Conservation (phyloP, 2,329 filamentous ascomycete genomes). For the Paecilomyces dactylethromorphus region DNA sequence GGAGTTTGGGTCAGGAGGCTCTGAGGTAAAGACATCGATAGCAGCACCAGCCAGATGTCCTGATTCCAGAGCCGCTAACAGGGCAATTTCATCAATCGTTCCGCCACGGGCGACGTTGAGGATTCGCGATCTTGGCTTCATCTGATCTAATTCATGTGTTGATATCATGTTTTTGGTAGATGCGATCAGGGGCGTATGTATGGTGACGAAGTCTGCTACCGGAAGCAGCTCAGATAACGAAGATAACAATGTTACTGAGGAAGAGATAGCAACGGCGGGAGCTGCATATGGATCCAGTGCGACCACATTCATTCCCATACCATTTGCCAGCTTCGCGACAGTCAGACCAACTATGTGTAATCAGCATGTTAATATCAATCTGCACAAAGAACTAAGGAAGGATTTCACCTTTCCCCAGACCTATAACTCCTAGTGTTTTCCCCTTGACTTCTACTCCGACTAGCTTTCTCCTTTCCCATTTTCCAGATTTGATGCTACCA, state of each 20-base stretch:
- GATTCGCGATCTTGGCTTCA: constrained; percentile 68
- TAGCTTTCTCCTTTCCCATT: constrained; percentile 68
- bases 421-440: constrained; percentile 70
- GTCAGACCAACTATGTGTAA: constrained; percentile 60
- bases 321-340: constrained; percentile 71
- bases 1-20: constrained; percentile 60
- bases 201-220: constrained; percentile 67
- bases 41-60: constrained; percentile 70
- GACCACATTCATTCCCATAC: constrained; percentile 67
- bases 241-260: constrained; percentile 58
- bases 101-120: constrained; percentile 76
- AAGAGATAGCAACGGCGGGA: constrained; percentile 60
- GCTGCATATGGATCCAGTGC: constrained; percentile 75
- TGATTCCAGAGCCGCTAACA: constrained; percentile 63
- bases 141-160: constrained; percentile 57
- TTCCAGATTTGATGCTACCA: constrained; percentile 61
- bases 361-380: background rate
- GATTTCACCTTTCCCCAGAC: constrained; percentile 63
- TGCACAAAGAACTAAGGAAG: background rate
- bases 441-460: constrained; percentile 72
- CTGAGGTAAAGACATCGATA: constrained; percentile 71
- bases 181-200: constrained; percentile 73
- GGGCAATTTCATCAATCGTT: constrained; percentile 69
- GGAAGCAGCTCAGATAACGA: constrained; percentile 57
- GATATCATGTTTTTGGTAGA: constrained; percentile 70